These are phyloP conservation scores for Globomyces sp. DNA, from an alignment of 371 early-diverging fungal species.

Conservation along the genomic window DNA sequence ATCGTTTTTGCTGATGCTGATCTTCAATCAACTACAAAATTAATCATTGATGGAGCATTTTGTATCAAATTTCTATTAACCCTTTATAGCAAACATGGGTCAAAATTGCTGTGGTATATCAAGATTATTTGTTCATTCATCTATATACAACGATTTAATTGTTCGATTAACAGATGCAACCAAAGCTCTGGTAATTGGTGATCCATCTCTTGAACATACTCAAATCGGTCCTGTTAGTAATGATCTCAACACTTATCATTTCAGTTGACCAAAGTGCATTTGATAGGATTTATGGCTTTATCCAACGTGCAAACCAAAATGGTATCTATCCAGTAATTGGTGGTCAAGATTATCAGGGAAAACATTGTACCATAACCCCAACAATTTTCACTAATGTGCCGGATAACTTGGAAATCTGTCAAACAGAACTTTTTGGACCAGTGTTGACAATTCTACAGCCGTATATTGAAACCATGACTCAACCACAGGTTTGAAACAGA, in stretches of 20 bases:
- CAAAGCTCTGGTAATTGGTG: slow-evolving; percentile 15
- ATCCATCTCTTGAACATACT: slow-evolving; percentile 16
- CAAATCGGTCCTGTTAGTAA: slow-evolving; percentile 30
- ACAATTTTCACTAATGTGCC: slow-evolving; percentile 13
- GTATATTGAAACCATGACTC: slow-evolving; percentile 3
- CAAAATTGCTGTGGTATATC: slow-evolving; percentile 35
- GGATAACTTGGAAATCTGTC: slow-evolving; percentile 12
- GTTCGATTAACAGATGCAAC: slow-evolving; percentile 5
- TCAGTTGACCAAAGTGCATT: too few relatives aligned
- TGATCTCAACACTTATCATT: not conserved
- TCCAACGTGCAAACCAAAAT: too few relatives aligned
- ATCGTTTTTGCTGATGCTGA: slow-evolving; percentile 27
- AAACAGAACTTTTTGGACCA: slow-evolving; percentile 31
- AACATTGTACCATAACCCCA: not conserved
- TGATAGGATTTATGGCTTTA: too few relatives aligned
- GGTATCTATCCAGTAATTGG: slow-evolving; percentile 5
- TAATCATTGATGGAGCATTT: slow-evolving; percentile 27
- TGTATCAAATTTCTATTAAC: too few relatives aligned
- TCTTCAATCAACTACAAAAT: slow-evolving; percentile 20
- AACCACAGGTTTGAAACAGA: slow-evolving; percentile 16
- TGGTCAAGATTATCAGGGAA: slow-evolving; percentile 14
- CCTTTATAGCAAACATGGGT: slow-evolving; percentile 18
- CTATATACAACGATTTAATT: slow-evolving; percentile 20
- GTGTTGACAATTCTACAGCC: slow-evolving; percentile 28
- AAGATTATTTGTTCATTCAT: slow-evolving; percentile 19